phyloP scores from a whole-genome alignment of 2,329 filamentous ascomycete genomes.

The Xylariaceae sp. region DNA sequence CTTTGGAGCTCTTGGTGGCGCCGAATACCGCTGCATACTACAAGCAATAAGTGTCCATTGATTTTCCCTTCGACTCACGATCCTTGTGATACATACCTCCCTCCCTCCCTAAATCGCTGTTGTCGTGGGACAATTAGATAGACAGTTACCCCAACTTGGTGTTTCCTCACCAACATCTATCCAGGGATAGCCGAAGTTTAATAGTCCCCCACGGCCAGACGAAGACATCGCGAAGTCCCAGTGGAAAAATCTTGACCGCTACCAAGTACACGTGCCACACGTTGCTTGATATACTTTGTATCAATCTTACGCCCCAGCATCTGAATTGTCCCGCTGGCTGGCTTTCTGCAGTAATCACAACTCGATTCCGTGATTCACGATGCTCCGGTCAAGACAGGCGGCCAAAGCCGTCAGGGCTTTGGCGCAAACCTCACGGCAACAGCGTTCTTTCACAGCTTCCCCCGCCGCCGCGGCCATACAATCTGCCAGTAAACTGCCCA shows the following conservation, averaged over 20 bases:
- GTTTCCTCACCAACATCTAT: background rate
- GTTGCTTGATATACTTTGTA: background rate
- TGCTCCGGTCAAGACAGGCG: slow-evolving; percentile 47
- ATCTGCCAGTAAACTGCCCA: slow-evolving; percentile 36
- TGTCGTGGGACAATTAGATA: slow-evolving; percentile 3
- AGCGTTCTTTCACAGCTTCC: slow-evolving; percentile 38
- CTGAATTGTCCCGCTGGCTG: slow-evolving; percentile 4
- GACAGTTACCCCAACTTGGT: background rate
- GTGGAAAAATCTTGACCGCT: too few relatives aligned
- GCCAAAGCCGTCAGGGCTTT: slow-evolving; percentile 42
- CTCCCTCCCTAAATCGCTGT: slow-evolving; percentile 1
- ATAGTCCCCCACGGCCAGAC: too few relatives aligned
- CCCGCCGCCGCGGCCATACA: slow-evolving; percentile 33
- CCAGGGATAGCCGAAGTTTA: too few relatives aligned
- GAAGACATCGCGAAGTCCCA: too few relatives aligned
- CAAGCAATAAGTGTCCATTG: slow-evolving; percentile 2
- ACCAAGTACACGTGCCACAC: background rate
- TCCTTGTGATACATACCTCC: slow-evolving; percentile 1
- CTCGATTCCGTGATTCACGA: slow-evolving; percentile 38
- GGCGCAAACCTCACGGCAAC: slow-evolving; percentile 32
- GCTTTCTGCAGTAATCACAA: slow-evolving; percentile 8
- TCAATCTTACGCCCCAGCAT: slow-evolving; percentile 9
- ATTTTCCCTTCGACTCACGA: slow-evolving; percentile 11
- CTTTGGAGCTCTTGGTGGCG: slow-evolving; percentile 6
- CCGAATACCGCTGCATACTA: slow-evolving; percentile 14